Base-by-base conservation (phyloP, 2,329 filamentous ascomycete genomes). In the Colletotrichum cuscutae region DNA sequence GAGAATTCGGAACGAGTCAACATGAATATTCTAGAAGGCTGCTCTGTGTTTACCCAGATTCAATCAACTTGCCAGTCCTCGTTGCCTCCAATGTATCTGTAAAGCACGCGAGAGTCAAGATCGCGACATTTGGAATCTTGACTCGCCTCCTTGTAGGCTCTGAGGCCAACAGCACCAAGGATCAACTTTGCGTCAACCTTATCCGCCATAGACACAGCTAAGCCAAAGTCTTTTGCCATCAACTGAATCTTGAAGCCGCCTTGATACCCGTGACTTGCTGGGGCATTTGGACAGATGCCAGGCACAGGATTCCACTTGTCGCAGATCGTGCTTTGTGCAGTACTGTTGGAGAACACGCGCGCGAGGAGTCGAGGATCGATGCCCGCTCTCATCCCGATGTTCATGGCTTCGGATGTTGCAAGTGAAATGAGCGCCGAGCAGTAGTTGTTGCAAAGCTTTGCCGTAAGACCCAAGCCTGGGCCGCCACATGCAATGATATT, bases 381-480 rank as follows among this genome's bases (percentile, higher is more conserved):
- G 0, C 89, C 89, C 6, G 86, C 84, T 1, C 84, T 80, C 82
- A 91, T 91, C 0, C 89, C 89, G 78, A 91, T 89, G 71, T 90
- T 86, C 82, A 91, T 87, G 1, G 89, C 88, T 77, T 91, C 89
- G 0, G 87, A 84, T 56, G 83, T 85, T 0, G 89, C 89, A 65
- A 91, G 89, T 6, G 89, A 86, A 70, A 91, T 90, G 26, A 90
- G 81, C 1, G 88, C 89, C 0, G 86, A 89, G 61, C 87, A 84
- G 78, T 91, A 91, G 76, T 91, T 91, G 77, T 91, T 91, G 67
- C 85, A 89, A 6, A 91, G 80, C 79, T 91, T 91, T 0, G 89
- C 88, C 0, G 88, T 86, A 3, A 91, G 84, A 0, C 89, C 89
- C 0, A 90, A 82, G 0, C 86, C 86, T 0, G 87, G 84, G 0